Base-by-base conservation (phyloP, 179 eudicot species). In the Carnegiea gigantea region DNA sequence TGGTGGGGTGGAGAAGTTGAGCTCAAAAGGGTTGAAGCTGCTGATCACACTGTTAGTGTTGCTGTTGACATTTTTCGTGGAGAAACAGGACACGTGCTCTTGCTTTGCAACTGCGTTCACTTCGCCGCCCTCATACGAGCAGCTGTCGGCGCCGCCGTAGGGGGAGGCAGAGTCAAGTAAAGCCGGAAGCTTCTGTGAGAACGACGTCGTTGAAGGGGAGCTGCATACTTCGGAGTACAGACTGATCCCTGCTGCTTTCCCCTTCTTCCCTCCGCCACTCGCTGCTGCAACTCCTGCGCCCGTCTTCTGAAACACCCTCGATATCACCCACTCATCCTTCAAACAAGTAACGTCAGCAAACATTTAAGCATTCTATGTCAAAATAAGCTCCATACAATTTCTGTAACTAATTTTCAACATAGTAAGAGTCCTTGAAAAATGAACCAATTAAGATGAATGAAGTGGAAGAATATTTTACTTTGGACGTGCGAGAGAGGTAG, bases 51-150 rank as follows among this genome's bases (percentile, higher is more conserved):
- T 82, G 67, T 57, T 82, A 28, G 3, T 54, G 30, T 60, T 80
- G 21, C 10, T 20, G 73, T 73, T 73, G 57, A 46, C 82, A 79
- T 14, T 53, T 40, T 24, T 75, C 30, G 79, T 93, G 99, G 99
- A 95, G 99, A 95, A 95, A 94, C 99, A 95, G 98, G 99, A 89
- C 97, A 95, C 99, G 98, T 95, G 99, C 99, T 90, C 92, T 81
- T 88, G 87, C 40, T 83, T 21, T 78, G 85, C 21, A 36, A 67
- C 11, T 9, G 40, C 15, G 44, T 40, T 40, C 44, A 40, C 44
- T 40, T 40, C 44, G 48, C 74, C 78, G 20, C 78, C 79, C 74
- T 84, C 84, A 81, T 75, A 88, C 70, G 93, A 90, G 79, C 88
- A 89, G 82, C 83, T 83, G 18, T 88, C 89, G 23, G 72, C 78